Base-by-base conservation (phyloP, 1,284 basidiomycete genomes). In the Ceratobasidium sp. region DNA sequence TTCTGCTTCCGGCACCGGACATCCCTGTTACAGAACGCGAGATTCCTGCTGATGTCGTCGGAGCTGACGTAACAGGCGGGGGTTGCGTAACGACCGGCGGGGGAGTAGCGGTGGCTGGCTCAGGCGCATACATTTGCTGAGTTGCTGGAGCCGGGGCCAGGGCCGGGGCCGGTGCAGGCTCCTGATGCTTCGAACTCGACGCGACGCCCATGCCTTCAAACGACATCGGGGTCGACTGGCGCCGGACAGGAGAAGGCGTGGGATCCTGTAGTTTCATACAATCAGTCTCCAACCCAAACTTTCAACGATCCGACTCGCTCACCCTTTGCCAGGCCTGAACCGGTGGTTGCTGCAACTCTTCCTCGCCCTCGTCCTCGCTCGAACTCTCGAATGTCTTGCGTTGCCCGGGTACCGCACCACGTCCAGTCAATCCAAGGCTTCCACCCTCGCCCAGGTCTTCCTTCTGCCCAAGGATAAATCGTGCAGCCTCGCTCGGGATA, bases 311-410 rank as follows among this genome's bases (percentile, higher is more conserved):
- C 7, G 19, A 6, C 9, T 7, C 19, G 56, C 53, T 39, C 13
- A 72, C 69, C 31, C 62, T 31, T 41, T 72, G 69, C 58, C 69
- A 62, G 16, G 46, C 24, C 16, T 66, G 49, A 39, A 31, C 7
- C 22, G 58, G 56, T 5, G 22, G 48, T 8, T 61, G 59, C 22
- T 56, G 16, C 19, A 77, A 78, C 61, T 81, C 81, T 46, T 46
- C 24, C 16, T 74, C 63, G 27, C 53, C 63, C 43, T 74, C 81
- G 3, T 81, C 81, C 80, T 82, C 81, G 75, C 81, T 82, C 80
- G 56, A 61, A 34, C 69, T 72, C n/a, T 61, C 69, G 37, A 49
- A 72, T 6, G 69, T 62, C 69, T 41, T 72, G 29, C 58, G 56
- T 41, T 72, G 69, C 19, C 56, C 56, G 24, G 56, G 68, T 13